These are phyloP conservation scores for Coelastrella sp. DNA, from an alignment of 139 green algal species.

Conservation along the genomic window DNA sequence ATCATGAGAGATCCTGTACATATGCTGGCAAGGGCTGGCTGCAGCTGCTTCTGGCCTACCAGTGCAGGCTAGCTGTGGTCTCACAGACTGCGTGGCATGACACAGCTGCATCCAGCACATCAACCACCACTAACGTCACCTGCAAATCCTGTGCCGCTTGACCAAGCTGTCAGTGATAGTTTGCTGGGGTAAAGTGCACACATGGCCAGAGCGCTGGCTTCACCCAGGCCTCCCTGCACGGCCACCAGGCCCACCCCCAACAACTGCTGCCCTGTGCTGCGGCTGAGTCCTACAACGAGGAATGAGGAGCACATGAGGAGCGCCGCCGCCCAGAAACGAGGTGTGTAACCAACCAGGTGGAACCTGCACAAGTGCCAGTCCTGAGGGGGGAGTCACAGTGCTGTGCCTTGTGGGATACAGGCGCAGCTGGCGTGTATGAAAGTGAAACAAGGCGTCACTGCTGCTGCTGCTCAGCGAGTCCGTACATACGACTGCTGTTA, in stretches of 20 bases:
- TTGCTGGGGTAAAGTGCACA: slow-evolving; percentile 51
- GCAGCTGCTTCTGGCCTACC: background rate
- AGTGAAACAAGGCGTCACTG: no score
- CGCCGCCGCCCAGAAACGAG: slow-evolving; percentile 49
- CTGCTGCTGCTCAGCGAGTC: no score
- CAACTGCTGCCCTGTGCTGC: slow-evolving; percentile 50
- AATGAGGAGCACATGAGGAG: slow-evolving; percentile 65
- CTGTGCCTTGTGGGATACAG: no score
- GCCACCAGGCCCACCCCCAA: slow-evolving; percentile 66
- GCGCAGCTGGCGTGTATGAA: no score
- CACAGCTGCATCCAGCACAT: background rate
- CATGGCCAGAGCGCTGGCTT: slow-evolving; percentile 69
- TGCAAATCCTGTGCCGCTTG: slow-evolving; percentile 56
- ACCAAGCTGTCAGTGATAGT: slow-evolving; percentile 46
- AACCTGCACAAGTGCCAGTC: slow-evolving; percentile 60
- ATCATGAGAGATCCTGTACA: background rate
- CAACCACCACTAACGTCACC: slow-evolving; percentile 12
- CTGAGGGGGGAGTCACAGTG: background rate
- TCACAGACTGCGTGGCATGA: background rate
- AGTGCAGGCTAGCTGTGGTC: background rate
- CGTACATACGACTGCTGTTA: no score
- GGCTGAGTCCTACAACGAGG: slow-evolving; percentile 55
- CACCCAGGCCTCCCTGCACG: slow-evolving; percentile 70
- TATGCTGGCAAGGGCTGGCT: background rate
- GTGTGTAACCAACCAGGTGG: slow-evolving; percentile 57